These are phyloP conservation scores for Eragrostis tef DNA, from an alignment of 202 grass and related monocot species.

Conservation along the genomic window DNA sequence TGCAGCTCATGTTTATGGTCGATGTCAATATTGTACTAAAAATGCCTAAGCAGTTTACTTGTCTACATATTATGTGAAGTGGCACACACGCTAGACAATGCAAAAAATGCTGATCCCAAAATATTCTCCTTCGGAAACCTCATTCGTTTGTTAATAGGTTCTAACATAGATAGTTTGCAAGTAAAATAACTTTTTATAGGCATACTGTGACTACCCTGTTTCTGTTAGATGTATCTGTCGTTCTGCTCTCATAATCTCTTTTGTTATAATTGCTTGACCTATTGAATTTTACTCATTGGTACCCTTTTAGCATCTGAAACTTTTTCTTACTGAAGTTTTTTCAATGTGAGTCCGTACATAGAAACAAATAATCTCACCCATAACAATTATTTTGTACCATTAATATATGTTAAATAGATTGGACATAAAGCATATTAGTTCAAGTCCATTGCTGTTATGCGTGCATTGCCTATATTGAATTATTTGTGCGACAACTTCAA, in stretches of 20 bases:
- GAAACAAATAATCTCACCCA: neutral
- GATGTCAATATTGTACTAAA: neutral
- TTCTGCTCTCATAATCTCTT: neutral
- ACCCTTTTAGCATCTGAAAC: neutral
- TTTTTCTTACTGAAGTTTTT: conserved; percentile 7
- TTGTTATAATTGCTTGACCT: neutral
- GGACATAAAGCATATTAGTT: neutral
- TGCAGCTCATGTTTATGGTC: neutral
- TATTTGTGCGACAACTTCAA: neutral
- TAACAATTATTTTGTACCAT: neutral
- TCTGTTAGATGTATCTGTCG: neutral
- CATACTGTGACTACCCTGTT: neutral
- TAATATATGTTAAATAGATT: conserved; percentile 7
- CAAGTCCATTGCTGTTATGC: neutral
- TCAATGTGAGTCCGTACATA: neutral
- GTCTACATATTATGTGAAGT: conserved; percentile 3
- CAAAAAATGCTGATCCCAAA: conserved; percentile 1
- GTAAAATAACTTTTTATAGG: neutral
- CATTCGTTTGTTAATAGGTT: conserved; percentile 11
- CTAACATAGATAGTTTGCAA: neutral
- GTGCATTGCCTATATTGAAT: conserved; percentile 5
- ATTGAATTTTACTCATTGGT: neutral
- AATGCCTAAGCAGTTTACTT: neutral
- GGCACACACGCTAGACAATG: neutral
- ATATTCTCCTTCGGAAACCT: neutral